Percentiles rank a stretch among this genome's conserved stretches.
phyloP scores from a whole-genome alignment of 2,329 filamentous ascomycete genomes.

The Orbilia brochopaga region DNA sequence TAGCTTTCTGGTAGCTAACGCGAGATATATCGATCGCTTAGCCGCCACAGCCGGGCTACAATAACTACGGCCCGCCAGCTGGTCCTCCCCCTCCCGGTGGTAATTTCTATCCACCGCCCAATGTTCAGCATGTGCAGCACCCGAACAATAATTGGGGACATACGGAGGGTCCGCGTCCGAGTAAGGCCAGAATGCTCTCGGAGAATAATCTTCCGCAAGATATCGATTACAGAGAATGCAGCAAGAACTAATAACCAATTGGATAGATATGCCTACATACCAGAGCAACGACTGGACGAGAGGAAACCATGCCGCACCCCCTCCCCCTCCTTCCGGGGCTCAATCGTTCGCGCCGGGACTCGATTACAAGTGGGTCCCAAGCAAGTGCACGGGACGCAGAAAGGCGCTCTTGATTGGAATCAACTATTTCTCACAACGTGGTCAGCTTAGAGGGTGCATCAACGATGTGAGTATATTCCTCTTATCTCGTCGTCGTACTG shows the following conservation, averaged over 20 bases:
- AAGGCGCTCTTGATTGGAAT: conserved; percentile 79
- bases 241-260: conserved; percentile 2
- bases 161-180: conserved; percentile 33
- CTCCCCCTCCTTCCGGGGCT: conserved; percentile 25
- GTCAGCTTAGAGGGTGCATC: conserved; percentile 77
- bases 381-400: conserved; percentile 71
- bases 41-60: conserved; percentile 13
- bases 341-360: conserved; percentile 45
- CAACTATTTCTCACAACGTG: conserved; percentile 77
- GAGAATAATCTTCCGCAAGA: not conserved
- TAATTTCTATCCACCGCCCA: conserved; percentile 35
- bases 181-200: conserved; percentile 7
- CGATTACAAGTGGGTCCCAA: conserved; percentile 47
- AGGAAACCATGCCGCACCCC: conserved; percentile 40
- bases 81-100: conserved; percentile 32
- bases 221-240: not conserved
- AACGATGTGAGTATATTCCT: conserved; percentile 68
- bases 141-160: conserved; percentile 31
- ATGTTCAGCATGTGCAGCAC: conserved; percentile 36
- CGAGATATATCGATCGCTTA: not conserved
- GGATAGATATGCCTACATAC: conserved; percentile 33
- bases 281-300: conserved; percentile 31
- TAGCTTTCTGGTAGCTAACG: not conserved
- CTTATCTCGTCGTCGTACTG: not conserved
- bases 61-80: conserved; percentile 29